Conservation (phyloP, 768 basidiomycete species). For the Heimioporus sp. region DNA sequence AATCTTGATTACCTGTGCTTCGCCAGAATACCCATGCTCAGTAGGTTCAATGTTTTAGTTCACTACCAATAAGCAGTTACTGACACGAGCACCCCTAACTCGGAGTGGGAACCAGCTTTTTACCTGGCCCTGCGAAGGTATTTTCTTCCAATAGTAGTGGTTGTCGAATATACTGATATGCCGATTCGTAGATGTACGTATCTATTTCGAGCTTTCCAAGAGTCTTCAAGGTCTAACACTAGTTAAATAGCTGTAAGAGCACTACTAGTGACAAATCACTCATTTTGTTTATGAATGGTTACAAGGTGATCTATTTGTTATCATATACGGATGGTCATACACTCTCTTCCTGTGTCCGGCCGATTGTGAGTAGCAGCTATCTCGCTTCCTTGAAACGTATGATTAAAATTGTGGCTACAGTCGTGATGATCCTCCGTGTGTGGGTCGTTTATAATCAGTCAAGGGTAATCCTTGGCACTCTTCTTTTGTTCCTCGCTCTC, state of each 20-base stretch:
- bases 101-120: slow-evolving; percentile 4
- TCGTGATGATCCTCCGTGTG: not conserved
- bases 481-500: not conserved
- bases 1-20: not conserved
- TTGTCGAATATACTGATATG: not conserved
- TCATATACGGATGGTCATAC: not conserved
- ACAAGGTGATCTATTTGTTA: not conserved
- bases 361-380: not conserved
- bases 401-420: not conserved
- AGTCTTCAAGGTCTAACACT: not conserved
- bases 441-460: not conserved
- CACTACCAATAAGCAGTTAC: not conserved
- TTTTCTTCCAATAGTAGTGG: not conserved
- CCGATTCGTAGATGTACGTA: not conserved
- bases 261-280: no score
- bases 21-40: not conserved
- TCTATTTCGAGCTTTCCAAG: not conserved
- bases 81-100: not conserved
- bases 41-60: not conserved
- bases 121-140: not conserved
- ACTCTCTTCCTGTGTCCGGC: not conserved
- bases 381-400: not conserved
- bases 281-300: not conserved
- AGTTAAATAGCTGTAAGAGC: not conserved
- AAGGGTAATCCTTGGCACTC: not conserved